Base-by-base conservation (phyloP, 2,329 filamentous ascomycete genomes). In the Hypoxylon sp. region DNA sequence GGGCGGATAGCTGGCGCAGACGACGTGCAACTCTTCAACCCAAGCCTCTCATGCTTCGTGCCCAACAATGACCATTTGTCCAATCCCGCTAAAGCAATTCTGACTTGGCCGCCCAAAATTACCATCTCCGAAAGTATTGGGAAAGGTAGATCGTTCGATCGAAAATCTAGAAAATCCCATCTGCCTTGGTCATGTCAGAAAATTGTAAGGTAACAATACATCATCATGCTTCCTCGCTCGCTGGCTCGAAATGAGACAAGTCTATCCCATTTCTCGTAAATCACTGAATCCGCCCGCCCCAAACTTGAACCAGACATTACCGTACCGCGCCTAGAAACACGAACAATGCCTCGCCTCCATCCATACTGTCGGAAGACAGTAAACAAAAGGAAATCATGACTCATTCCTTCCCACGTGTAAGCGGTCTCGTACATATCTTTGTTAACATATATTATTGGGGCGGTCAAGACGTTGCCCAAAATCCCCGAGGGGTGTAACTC, bases 331-430 rank as follows among this genome's bases (percentile, higher is more conserved):
- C 62, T 50, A 17, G 48, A 68, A 69, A 62, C 42, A 64, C 56
- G 57, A 62, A 61, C 42, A 51, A 56, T 49, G 37, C 66, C 58
- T 49, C 61, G 42, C 49, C 44, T 57, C 56, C 48, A 53, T 64
- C 64, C 65, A 67, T 59, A 55, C 56, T 55, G 59, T 56, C 63
- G 49, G 68, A 55, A 48, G 44, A 48, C 62, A 61, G 59, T 44
- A 56, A 57, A 60, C 56, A 68, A 61, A 57, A 71, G 33, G 69
- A 71, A 71, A 58, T 72, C 75, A 68, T 75, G 60, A 68, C 70
- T 77, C 75, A 65, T 77, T 69, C 57, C 68, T 72, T 61, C 61
- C 64, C 63, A 64, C 70, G 64, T 65, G 37, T 51, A 30, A 64
- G 69, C 68, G 68, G 65, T 72, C 49, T 71, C 64, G 50, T 73